Evolutionary conservation across 305 asterid species (phyloP).

Genomic region (Withania somnifera): DNA sequence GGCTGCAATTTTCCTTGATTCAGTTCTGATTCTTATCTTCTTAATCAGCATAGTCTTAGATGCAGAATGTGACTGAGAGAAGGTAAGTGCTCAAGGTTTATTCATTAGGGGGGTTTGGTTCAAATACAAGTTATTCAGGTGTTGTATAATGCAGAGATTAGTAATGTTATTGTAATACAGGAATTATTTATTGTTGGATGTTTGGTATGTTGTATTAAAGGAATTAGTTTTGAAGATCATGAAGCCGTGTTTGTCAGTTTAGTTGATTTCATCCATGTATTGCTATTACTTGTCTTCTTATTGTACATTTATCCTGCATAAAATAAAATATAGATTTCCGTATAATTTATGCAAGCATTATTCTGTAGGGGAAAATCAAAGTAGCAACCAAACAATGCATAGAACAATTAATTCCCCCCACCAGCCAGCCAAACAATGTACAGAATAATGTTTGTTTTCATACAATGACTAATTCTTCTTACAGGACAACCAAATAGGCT

Average conservation of each 20-base stretch:
- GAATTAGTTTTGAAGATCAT: neutral
- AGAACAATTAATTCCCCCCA: too few relatives aligned
- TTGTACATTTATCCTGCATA: too few relatives aligned
- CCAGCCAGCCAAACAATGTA: too few relatives aligned
- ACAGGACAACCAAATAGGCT: neutral
- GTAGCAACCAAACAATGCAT: too few relatives aligned
- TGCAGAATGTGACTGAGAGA: neutral
- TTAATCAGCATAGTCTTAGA: neutral
- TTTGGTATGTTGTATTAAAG: neutral
- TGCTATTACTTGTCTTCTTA: neutral
- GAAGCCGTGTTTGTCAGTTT: neutral
- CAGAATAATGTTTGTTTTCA: neutral
- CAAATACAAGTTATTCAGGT: neutral
- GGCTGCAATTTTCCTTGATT: neutral
- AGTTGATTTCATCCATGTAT: neutral
- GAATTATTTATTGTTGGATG: neutral
- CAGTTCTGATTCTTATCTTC: neutral
- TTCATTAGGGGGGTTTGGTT: neutral
- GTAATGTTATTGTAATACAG: neutral
- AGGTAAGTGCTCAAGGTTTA: neutral
- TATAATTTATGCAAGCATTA: neutral
- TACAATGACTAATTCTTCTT: neutral
- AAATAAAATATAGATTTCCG: neutral
- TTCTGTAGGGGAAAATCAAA: too few relatives aligned
- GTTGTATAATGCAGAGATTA: neutral